Conservation (phyloP, 805 yeast genomes). For the Vanderwaltozyma polyspora region DNA sequence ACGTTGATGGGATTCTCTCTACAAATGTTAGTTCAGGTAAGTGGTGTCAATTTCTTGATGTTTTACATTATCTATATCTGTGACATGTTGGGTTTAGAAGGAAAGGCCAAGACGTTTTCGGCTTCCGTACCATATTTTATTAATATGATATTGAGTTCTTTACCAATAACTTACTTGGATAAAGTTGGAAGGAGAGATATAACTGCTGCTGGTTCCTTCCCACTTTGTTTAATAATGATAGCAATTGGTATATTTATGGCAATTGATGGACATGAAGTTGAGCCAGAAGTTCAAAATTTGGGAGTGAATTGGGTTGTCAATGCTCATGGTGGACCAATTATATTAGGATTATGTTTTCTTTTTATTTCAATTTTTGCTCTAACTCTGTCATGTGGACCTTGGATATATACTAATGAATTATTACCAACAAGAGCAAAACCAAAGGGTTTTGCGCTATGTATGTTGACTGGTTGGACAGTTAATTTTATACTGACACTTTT, state of each 20-base stretch:
- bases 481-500: conserved; percentile 30
- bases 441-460: conserved; percentile 37
- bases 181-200: conserved; percentile 37
- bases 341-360: conserved; percentile 35
- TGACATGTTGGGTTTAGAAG: conserved; percentile 36
- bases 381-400: conserved; percentile 36
- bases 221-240: conserved; percentile 29
- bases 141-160: conserved; percentile 30
- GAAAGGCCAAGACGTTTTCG: conserved; percentile 23
- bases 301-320: conserved; percentile 30
- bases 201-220: conserved; percentile 32
- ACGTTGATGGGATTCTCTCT: conserved; percentile 29
- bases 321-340: conserved; percentile 31
- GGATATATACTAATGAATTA: conserved; percentile 41
- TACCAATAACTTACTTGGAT: conserved; percentile 36
- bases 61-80: conserved; percentile 37
- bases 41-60: conserved; percentile 35
- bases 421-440: conserved; percentile 36
- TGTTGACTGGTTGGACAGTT: conserved; percentile 36
- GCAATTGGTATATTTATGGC: conserved; percentile 30
- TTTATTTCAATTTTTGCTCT: conserved; percentile 38
- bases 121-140: conserved; percentile 33
- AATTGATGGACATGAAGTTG: conserved; percentile 25
- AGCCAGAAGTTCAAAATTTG: conserved; percentile 25
- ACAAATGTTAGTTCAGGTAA: conserved; percentile 35